Conservation (phyloP, 305 asterid genomes). For the Galium porrigens region DNA sequence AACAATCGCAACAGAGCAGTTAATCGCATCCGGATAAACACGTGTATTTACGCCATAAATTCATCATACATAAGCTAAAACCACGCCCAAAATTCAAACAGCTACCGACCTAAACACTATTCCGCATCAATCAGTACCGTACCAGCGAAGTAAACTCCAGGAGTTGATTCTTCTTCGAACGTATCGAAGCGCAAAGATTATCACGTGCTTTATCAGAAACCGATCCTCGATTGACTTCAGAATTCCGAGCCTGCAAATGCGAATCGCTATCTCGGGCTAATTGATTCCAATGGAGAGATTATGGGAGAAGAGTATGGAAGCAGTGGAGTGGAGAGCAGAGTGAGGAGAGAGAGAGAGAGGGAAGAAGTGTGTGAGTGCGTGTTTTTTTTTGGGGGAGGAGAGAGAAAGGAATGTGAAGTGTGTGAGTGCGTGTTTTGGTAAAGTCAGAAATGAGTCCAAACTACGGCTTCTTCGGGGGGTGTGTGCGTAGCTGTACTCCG, state of each 20-base stretch:
- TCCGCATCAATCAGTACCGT: slow-evolving; percentile 1
- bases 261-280: neutral
- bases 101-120: slow-evolving; percentile 1
- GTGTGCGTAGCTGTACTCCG: slow-evolving; percentile 17
- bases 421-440: slow-evolving; percentile 10
- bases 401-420: neutral
- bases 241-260: slow-evolving; percentile 2
- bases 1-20: neutral
- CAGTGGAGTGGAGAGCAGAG: neutral
- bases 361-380: slow-evolving; percentile 1
- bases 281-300: neutral
- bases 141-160: neutral
- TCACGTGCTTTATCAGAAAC: neutral
- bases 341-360: neutral
- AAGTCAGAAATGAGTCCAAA: slow-evolving; percentile 9
- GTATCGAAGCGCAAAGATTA: too few species aligned
- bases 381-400: slow-evolving; percentile 6
- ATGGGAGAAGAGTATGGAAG: neutral
- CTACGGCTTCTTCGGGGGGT: slow-evolving; percentile 7
- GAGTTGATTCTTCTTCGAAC: neutral
- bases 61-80: neutral
- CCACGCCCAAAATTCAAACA: neutral
- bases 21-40: neutral
- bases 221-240: neutral
- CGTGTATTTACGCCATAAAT: neutral